phyloP scores from a whole-genome alignment of 306 rosid genomes.

The Trifolium pratense region DNA sequence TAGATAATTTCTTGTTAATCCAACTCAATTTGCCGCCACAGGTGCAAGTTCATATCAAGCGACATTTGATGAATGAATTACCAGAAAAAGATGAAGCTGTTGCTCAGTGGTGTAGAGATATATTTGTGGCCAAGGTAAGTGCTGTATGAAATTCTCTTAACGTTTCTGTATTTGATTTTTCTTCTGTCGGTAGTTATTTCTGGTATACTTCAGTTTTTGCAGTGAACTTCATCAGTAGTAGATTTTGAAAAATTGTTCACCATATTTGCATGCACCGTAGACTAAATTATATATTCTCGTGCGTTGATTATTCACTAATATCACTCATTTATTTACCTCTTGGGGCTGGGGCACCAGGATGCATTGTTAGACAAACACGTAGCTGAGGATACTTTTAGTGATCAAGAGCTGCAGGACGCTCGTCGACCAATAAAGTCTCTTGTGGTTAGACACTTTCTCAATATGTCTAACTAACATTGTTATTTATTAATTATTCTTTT shows the following conservation, averaged over 20 bases:
- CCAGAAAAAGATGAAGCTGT: conserved; percentile 92
- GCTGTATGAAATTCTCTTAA: conserved; percentile 9
- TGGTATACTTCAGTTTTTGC: conserved; percentile 12
- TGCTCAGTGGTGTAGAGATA: conserved; percentile 95
- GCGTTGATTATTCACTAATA: background rate
- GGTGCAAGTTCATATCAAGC: conserved; percentile 93
- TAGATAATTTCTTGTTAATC: background rate
- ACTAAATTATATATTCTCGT: background rate
- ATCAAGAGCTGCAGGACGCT: conserved; percentile 61
- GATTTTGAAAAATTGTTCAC: conserved; percentile 11
- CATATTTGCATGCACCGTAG: background rate
- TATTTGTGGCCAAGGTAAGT: conserved; percentile 77
- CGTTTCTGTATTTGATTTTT: background rate
- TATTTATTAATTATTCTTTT: conserved; percentile 17
- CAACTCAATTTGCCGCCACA: conserved; percentile 37
- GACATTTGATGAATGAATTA: conserved; percentile 82
- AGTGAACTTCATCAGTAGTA: background rate
- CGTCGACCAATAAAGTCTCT: conserved; percentile 81
- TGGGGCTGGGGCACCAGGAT: conserved; percentile 66
- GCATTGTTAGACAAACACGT: conserved; percentile 78
- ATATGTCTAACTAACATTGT: background rate
- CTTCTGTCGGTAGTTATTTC: background rate
- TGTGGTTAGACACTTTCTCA: conserved; percentile 61
- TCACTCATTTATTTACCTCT: conserved; percentile 23
- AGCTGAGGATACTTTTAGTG: conserved; percentile 73